phyloP scores from a whole-genome alignment of 495 filamentous ascomycete genomes.

The Hypoxylon subgilvum region DNA sequence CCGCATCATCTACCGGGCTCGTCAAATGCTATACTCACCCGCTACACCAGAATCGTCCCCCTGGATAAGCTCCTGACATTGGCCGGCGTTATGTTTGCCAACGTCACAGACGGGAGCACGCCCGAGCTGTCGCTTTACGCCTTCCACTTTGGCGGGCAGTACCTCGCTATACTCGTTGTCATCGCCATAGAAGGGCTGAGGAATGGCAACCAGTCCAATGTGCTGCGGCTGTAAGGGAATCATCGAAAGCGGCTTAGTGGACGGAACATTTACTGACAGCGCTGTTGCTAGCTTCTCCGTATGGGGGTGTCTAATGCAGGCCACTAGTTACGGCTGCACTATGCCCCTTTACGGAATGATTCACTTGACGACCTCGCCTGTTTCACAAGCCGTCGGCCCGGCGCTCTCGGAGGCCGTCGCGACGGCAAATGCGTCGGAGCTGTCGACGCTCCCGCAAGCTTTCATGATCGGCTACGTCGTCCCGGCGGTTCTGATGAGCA shows the following conservation, averaged over 20 bases:
- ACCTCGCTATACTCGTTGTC: constrained; percentile 26
- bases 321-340: constrained; percentile 23
- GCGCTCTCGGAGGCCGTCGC: constrained; percentile 1
- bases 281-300: constrained; percentile 20
- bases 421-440: constrained; percentile 1
- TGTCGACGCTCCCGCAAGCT: constrained; percentile 13
- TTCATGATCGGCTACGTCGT: constrained; percentile 20
- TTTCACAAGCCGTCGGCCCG: constrained; percentile 12
- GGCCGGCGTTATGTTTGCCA: constrained; percentile 29
- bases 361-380: constrained; percentile 16
- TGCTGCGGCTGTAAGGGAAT: constrained; percentile 19
- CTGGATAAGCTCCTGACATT: constrained; percentile 27
- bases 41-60: constrained; percentile 14
- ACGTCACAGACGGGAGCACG: constrained; percentile 23
- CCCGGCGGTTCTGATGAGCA: constrained; percentile 23
- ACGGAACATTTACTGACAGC: background rate
- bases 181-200: constrained; percentile 22
- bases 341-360: constrained; percentile 29
- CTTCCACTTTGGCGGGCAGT: constrained; percentile 30
- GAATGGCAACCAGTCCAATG: constrained; percentile 15
- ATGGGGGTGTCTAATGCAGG: constrained; percentile 26
- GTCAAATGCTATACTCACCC: constrained; percentile 17
- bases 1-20: constrained; percentile 22
- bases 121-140: constrained; percentile 27
- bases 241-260: background rate